phyloP scores from a whole-genome alignment of 306 rosid genomes.

The Lathyrus tuberosus region DNA sequence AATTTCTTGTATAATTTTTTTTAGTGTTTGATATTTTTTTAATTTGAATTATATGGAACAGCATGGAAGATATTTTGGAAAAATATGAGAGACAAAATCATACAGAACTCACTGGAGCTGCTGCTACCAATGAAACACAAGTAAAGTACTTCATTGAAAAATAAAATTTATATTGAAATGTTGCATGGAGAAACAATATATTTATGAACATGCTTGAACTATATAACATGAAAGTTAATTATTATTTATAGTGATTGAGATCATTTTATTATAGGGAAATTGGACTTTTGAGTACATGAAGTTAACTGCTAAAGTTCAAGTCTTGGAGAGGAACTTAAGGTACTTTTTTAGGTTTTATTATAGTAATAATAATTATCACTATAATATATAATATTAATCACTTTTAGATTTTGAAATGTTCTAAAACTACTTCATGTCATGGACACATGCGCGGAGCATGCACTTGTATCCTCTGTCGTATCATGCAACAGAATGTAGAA shows the following conservation, averaged over 20 bases:
- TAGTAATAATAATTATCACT: too few species aligned
- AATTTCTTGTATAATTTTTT: too few species aligned
- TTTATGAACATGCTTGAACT: background rate
- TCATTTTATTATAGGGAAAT: constrained; percentile 45
- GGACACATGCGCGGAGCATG: background rate
- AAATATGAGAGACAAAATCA: constrained; percentile 62
- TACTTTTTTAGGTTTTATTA: background rate
- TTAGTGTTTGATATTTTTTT: background rate
- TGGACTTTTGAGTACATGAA: constrained; percentile 64
- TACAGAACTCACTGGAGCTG: constrained; percentile 37
- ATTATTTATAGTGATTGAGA: constrained; percentile 15
- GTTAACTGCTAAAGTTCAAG: constrained; percentile 66
- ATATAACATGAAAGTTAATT: background rate
- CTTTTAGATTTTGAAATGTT: constrained; percentile 11
- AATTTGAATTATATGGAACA: constrained; percentile 46
- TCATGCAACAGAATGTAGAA: background rate
- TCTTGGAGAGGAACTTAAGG: constrained; percentile 73
- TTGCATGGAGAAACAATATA: background rate
- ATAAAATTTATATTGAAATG: background rate
- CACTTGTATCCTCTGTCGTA: background rate
- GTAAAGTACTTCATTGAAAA: constrained; percentile 37
- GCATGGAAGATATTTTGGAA: constrained; percentile 74
- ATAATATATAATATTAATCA: background rate
- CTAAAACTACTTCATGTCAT: constrained; percentile 3
- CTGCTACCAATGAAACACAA: constrained; percentile 52